Conservation (phyloP, 495 filamentous ascomycete genomes). For the Neurospora tetrasperma region DNA sequence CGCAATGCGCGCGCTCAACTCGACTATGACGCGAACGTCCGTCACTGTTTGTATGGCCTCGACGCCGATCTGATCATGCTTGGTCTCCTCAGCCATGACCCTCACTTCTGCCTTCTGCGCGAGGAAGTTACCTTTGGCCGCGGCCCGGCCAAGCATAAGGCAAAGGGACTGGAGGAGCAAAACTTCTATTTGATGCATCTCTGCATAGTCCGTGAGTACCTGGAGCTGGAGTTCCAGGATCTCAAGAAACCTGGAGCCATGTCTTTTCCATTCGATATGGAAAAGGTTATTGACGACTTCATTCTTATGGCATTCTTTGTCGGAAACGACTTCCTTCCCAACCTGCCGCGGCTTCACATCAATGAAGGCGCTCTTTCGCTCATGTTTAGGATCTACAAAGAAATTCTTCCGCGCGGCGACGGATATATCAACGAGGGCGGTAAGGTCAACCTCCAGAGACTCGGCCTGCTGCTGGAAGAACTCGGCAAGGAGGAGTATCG, state of each 20-base stretch:
- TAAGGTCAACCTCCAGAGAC: slow-evolving; percentile 72
- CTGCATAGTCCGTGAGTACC: slow-evolving; percentile 92
- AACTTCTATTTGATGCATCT: slow-evolving; percentile 98
- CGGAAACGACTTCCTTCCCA: slow-evolving; percentile 97
- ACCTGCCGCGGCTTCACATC: slow-evolving; percentile 92
- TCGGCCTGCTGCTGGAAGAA: slow-evolving; percentile 71
- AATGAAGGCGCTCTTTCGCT: slow-evolving; percentile 93
- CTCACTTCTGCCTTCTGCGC: slow-evolving; percentile 92
- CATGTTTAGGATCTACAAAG: slow-evolving; percentile 97
- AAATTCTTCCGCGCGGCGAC: slow-evolving; percentile 72
- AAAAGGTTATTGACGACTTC: slow-evolving; percentile 96
- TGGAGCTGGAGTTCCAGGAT: slow-evolving; percentile 95
- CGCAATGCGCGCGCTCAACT: slow-evolving; percentile 90
- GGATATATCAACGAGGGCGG: slow-evolving; percentile 97
- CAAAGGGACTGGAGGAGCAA: slow-evolving; percentile 94
- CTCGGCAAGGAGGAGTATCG: slow-evolving; percentile 73
- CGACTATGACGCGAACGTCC: slow-evolving; percentile 86
- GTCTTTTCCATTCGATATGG: slow-evolving; percentile 81
- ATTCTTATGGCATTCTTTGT: slow-evolving; percentile 99
- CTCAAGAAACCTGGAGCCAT: slow-evolving; percentile 67
- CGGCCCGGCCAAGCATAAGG: slow-evolving; percentile 62
- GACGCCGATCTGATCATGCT: slow-evolving; percentile 99
- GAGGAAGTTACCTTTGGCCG: slow-evolving; percentile 98
- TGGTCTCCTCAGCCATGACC: slow-evolving; percentile 91
- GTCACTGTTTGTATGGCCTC: slow-evolving; percentile 94